A percentile compares a stretch with the other conserved stretches of the same genome.
phyloP scores from a whole-genome alignment of 768 basidiomycete species.

The Amanita molliuscula region DNA sequence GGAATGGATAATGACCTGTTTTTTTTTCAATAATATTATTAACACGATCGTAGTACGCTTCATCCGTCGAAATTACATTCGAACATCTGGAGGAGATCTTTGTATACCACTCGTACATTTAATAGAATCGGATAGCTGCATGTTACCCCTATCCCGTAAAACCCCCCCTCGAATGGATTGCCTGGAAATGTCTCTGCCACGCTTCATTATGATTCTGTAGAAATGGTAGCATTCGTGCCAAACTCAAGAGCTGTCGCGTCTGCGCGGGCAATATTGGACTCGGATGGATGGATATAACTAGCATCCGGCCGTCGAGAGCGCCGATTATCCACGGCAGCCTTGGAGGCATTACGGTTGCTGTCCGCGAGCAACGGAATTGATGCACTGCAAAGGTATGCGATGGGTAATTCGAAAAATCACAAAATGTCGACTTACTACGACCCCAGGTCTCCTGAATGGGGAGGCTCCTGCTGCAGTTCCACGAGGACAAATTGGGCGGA shows the following conservation, averaged over 20 bases:
- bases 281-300: conserved; percentile 52
- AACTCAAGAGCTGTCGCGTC: conserved; percentile 49
- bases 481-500: conserved; percentile 50
- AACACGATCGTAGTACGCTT: too few species aligned
- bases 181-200: too few species aligned
- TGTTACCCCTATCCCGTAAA: background rate
- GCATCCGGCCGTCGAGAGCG: conserved; percentile 41
- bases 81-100: background rate
- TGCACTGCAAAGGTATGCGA: background rate
- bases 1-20: conserved; percentile 10
- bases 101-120: conserved; percentile 6
- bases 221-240: conserved; percentile 23
- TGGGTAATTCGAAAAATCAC: background rate
- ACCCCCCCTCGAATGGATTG: too few species aligned
- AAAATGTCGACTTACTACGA: background rate
- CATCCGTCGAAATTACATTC: background rate
- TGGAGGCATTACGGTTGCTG: conserved; percentile 11
- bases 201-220: background rate
- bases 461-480: conserved; percentile 13
- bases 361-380: conserved; percentile 12
- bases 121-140: background rate
- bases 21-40: background rate
- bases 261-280: conserved; percentile 58
- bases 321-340: too few species aligned
- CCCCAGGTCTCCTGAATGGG: conserved; percentile 6